Base-by-base conservation (phyloP, 2,329 filamentous ascomycete genomes). In the Ascomycota sp. region DNA sequence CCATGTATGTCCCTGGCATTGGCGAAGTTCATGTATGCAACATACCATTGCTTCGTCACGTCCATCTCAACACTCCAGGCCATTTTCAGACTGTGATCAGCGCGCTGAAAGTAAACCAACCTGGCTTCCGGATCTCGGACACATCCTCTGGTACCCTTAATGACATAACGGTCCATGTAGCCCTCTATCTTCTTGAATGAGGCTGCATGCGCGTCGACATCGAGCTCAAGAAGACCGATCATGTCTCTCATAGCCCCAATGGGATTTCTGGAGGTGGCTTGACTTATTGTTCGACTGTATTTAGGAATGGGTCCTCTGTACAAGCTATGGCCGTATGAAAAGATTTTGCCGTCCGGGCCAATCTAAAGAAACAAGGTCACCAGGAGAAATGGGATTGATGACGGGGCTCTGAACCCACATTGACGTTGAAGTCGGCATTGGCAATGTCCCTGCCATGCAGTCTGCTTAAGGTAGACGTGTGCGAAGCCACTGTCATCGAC, bases 381-480 rank as follows among this genome's bases (percentile, higher is more conserved):
- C 4, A 4, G 15, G 4, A 17, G 15, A 4, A 4, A 17, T 17
- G 15, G 15, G 15, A 17, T 17, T 17, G 15, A 17, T 17, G 4
- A 17, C 15, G 15, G 15, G 15, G 15, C 15, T 17, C 15, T 17
- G 15, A 17, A 51, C 63, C 50, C 38, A 69, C 63, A 36, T 71
- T 71, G 28, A 71, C 62, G 30, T 69, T 69, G 40, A 69, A 67
- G 40, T 68, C 63, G 1, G 61, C 63, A 38, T 71, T 71, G 38
- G 70, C 67, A 34, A 73, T 59, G 35, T 71, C 67, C 17, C 71
- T 43, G 2, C 60, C 66, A 31, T 69, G 61, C 6, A 0, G 65
- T 70, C 47, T 72, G 68, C 46, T 63, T 65, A 42, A 71, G 67
- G 43, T 68, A 57, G 36, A 69, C 63, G 39, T 72, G 67, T 1